phyloP scores from a whole-genome alignment of 2,329 filamentous ascomycete species.

The Paramyrothecium sp. region DNA sequence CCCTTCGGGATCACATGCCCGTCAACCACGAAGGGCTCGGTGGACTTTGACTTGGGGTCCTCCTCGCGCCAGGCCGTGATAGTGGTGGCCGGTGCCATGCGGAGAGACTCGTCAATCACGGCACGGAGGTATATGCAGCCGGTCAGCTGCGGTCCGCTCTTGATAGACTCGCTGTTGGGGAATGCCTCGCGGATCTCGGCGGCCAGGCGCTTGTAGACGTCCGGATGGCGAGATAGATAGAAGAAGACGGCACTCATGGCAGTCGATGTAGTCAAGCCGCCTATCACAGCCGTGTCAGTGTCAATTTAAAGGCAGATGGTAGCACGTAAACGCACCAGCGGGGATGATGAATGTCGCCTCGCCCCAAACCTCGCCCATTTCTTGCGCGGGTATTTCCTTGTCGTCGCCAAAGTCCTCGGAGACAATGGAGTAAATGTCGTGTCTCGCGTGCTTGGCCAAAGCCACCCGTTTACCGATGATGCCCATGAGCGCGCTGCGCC shows the following conservation, averaged over 20 bases:
- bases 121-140: conserved; percentile 4
- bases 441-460: conserved; percentile 6
- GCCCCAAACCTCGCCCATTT: neutral
- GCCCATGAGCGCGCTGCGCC: neutral
- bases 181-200: neutral
- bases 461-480: conserved; percentile 5
- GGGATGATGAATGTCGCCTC: neutral
- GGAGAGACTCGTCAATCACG: conserved; percentile 8
- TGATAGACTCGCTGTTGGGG: neutral
- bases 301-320: neutral
- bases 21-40: neutral
- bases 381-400: neutral
- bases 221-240: conserved; percentile 4
- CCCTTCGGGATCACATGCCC: conserved; percentile 5
- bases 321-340: neutral
- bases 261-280: neutral
- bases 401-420: neutral
- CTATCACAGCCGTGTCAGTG: neutral
- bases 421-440: conserved; percentile 9
- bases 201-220: neutral
- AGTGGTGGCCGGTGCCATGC: conserved; percentile 2
- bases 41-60: neutral
- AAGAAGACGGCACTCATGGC: neutral
- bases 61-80: conserved; percentile 7
- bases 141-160: neutral